These are phyloP conservation scores for Fraxinus sp. DNA, from an alignment of 305 asterid species.

Conservation along the genomic window DNA sequence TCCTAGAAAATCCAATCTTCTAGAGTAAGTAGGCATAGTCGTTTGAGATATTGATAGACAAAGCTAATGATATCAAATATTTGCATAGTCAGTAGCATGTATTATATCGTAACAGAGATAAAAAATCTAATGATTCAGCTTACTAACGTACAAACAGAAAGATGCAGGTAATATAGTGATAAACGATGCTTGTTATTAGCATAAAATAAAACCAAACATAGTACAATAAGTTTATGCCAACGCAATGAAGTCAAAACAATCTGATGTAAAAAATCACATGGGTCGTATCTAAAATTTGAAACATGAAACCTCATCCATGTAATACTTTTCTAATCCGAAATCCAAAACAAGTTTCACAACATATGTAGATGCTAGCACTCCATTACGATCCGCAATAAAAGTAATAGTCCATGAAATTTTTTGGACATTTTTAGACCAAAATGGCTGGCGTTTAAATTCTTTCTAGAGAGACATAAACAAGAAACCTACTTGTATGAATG, in stretches of 20 bases:
- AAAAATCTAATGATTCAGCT: background rate
- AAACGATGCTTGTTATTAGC: background rate
- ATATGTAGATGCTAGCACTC: no score
- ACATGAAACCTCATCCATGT: background rate
- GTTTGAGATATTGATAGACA: no score
- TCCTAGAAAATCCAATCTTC: no score
- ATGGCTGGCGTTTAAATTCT: background rate
- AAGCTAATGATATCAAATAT: no score
- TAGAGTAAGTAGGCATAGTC: no score
- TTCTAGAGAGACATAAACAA: background rate
- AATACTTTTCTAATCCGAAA: background rate
- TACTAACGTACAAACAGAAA: background rate
- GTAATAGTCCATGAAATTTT: no score
- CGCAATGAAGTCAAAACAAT: background rate
- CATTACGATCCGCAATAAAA: no score
- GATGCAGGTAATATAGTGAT: background rate
- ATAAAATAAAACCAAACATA: background rate
- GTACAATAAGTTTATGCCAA: background rate
- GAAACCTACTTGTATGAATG: background rate
- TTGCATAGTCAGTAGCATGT: no score
- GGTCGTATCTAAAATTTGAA: background rate
- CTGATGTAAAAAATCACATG: background rate
- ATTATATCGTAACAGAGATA: no score
- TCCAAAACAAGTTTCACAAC: no score
- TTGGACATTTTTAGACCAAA: background rate